Evolutionary conservation across 495 filamentous ascomycete genomes (phyloP).

Genomic region (Penicillium riverlandense): DNA sequence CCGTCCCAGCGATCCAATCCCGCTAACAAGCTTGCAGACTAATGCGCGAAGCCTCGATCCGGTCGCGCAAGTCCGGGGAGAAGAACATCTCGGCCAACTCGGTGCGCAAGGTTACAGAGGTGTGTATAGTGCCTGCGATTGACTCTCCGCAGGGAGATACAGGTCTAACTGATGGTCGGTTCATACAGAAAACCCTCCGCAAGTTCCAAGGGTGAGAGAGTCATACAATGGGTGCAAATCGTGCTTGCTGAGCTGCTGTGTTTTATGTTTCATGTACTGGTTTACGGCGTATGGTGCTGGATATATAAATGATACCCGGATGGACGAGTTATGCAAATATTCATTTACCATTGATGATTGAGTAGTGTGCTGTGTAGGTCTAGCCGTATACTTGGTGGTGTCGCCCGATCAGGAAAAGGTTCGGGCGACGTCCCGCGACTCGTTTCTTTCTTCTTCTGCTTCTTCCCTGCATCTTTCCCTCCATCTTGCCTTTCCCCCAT

Average conservation of each 20-base stretch:
- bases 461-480: slow-evolving; percentile 6
- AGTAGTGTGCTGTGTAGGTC: background rate
- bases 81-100: slow-evolving; percentile 64
- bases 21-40: slow-evolving; percentile 43
- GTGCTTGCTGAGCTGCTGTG: too few relatives aligned
- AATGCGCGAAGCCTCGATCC: slow-evolving; percentile 75
- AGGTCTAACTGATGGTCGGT: slow-evolving; percentile 6
- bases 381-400: background rate
- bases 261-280: too few relatives aligned
- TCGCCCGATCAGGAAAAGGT: slow-evolving; percentile 22
- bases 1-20: background rate
- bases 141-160: background rate
- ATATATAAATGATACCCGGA: too few relatives aligned
- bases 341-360: too few relatives aligned
- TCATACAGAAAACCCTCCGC: slow-evolving; percentile 54
- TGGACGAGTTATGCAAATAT: too few relatives aligned
- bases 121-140: slow-evolving; percentile 24
- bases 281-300: too few relatives aligned
- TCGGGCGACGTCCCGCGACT: slow-evolving; percentile 26
- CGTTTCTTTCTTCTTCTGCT: slow-evolving; percentile 4
- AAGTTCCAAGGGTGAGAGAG: slow-evolving; percentile 65
- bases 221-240: too few relatives aligned
- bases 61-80: slow-evolving; percentile 66
- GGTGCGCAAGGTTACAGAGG: slow-evolving; percentile 71
- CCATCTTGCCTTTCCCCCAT: background rate